A percentile compares a stretch with the other conserved stretches of the same genome.
phyloP scores from a whole-genome alignment of 2,329 filamentous ascomycete genomes.

The Aspergillus tubingensis region DNA sequence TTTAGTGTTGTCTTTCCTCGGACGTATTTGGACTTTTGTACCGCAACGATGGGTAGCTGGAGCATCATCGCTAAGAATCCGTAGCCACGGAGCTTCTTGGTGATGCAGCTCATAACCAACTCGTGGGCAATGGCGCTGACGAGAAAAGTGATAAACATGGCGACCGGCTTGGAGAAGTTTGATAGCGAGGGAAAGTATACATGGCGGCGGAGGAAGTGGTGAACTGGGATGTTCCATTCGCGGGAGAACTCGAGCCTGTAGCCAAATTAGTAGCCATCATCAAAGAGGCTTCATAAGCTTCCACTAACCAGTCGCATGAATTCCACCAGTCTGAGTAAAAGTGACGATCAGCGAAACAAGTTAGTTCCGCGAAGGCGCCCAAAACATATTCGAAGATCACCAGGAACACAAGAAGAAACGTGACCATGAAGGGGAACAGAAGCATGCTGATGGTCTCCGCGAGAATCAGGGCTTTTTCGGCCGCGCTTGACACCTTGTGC shows the following conservation, averaged over 20 bases:
- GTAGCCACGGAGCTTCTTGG: constrained; percentile 92
- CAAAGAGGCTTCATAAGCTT: not conserved
- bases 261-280: not conserved
- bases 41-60: constrained; percentile 89
- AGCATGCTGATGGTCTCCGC: constrained; percentile 88
- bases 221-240: constrained; percentile 97
- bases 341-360: constrained; percentile 86
- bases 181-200: constrained; percentile 83
- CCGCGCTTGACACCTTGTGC: constrained; percentile 48
- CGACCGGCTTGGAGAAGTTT: constrained; percentile 72
- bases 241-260: constrained; percentile 85
- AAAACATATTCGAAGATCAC: constrained; percentile 98
- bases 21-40: constrained; percentile 80
- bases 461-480: constrained; percentile 76
- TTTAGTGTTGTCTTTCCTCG: constrained; percentile 76
- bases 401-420: constrained; percentile 90
- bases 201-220: constrained; percentile 91
- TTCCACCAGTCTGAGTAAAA: constrained; percentile 83
- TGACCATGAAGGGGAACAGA: constrained; percentile 96
- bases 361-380: constrained; percentile 92
- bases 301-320: constrained; percentile 51
- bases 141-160: constrained; percentile 88
- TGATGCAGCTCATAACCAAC: constrained; percentile 96
- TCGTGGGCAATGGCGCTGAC: constrained; percentile 89
- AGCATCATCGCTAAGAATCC: constrained; percentile 95